Evolutionary conservation across 495 filamentous ascomycete species (phyloP), one percentile per base, ranked within the genome.

Genomic region (Oleoguttula mirabilis): DNA sequence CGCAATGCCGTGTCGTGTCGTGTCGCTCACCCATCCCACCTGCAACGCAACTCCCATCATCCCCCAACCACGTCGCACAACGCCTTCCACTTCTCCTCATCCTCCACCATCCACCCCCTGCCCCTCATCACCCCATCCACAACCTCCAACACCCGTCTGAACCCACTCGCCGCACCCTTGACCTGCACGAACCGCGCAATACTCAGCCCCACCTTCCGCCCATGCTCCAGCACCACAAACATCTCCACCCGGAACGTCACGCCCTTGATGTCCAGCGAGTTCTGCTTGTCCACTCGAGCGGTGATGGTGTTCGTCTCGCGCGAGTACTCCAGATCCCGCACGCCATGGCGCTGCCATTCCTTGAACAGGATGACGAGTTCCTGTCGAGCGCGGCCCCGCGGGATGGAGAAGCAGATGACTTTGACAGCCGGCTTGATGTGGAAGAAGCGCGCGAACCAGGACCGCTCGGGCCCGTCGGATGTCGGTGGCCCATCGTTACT

Each of bases 151-250:
- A 93, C 80, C 50, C 75, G 76, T 52, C 82, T 68, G 64, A 98
- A 92, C 21, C 80, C 86, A 39, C 75, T 81, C 1, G 83, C 88
- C 0, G 88, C 85, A 14, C 90, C 90, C 33, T 76, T 75, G 54
- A 88, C 82, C 55, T 94, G 88, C 21, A 80, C 85, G 63, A 95
- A 83, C 12, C 82, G 76, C 19, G 80, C 83, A 32, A 94, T 72
- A 59, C 77, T 79, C 14, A 94, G 70, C 20, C 52, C 45, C 6
- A 57, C 56, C 17, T 57, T 55, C 24, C 63, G 63, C 20, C 83
- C 82, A 48, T 84, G 80, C 58, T 92, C 82, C 23, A 88, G 79
- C 10, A 92, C 75, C 8, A 77, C 82, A 62, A 84, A 88, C 51
- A 96, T 70, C 55, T 95, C 84, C 33, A 75, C 71, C 3, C 82